Evolutionary conservation across 192 early-diverging fungal species (phyloP).

Genomic region (Backusella mclennaniae): DNA sequence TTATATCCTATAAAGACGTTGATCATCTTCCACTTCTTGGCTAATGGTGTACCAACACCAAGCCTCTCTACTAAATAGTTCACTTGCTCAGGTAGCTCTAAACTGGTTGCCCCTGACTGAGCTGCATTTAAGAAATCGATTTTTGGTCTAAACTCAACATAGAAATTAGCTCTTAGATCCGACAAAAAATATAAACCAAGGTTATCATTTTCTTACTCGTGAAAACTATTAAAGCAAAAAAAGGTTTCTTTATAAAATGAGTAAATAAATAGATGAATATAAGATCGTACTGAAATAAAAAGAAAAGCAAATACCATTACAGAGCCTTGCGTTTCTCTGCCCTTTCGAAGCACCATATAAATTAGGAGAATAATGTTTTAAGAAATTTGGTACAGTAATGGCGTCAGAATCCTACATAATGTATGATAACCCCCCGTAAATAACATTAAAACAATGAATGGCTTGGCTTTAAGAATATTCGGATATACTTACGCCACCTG

Average conservation of each 20-base stretch:
- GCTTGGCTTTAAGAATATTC: not conserved
- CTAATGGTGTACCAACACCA: not conserved
- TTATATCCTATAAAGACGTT: conserved; percentile 1
- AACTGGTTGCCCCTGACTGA: conserved; percentile 11
- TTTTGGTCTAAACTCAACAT: not conserved
- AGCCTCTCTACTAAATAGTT: not conserved
- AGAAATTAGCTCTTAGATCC: not conserved
- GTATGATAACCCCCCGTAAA: not conserved
- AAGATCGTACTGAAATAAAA: not conserved
- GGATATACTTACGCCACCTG: conserved; percentile 43
- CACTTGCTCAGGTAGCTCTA: conserved; percentile 7
- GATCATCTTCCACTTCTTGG: not conserved
- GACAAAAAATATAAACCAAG: not conserved
- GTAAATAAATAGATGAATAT: not conserved
- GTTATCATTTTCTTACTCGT: not conserved
- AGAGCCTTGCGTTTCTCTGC: not conserved
- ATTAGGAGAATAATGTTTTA: conserved; percentile 38
- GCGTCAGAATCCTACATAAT: conserved; percentile 32
- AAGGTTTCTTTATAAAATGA: not conserved
- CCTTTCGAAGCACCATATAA: conserved; percentile 47
- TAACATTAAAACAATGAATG: not conserved
- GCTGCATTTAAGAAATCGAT: conserved; percentile 6
- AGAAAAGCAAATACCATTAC: not conserved
- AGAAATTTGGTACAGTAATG: conserved; percentile 44
- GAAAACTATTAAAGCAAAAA: conserved; percentile 3